Conservation (phyloP, 1,284 basidiomycete species). For the Boletus sp. region DNA sequence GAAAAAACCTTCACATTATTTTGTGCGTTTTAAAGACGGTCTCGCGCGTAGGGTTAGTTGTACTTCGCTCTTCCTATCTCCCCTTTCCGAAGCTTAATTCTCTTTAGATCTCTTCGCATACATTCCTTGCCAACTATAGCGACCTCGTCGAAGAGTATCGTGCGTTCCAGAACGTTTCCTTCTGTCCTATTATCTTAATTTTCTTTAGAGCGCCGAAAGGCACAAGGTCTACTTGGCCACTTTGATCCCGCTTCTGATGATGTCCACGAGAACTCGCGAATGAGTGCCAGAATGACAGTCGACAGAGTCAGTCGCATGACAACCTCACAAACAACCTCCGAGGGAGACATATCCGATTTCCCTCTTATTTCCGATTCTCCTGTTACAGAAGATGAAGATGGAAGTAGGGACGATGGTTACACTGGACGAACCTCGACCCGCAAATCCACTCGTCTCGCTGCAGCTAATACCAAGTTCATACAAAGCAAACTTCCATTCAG, state of each 20-base stretch:
- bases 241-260: constrained; percentile 62
- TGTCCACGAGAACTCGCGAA: constrained; percentile 59
- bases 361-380: constrained; percentile 12
- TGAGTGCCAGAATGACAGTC: constrained; percentile 36
- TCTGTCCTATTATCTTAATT: constrained; percentile 8
- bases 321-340: constrained; percentile 6
- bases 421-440: constrained; percentile 20
- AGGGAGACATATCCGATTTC: constrained; percentile 10
- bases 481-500: constrained; percentile 53
- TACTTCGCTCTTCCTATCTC: neutral
- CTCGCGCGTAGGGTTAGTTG: constrained; percentile 53
- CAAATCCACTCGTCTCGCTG: constrained; percentile 27
- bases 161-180: constrained; percentile 32
- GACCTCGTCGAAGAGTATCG: constrained; percentile 55
- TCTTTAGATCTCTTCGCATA: constrained; percentile 39
- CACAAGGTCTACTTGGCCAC: constrained; percentile 36
- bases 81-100: constrained; percentile 1
- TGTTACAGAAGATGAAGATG: constrained; percentile 27
- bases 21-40: constrained; percentile 53
- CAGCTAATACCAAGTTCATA: constrained; percentile 4
- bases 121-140: constrained; percentile 39
- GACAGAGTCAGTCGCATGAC: constrained; percentile 7
- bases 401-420: constrained; percentile 32
- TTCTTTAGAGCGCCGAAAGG: constrained; percentile 42
- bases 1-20: constrained; percentile 47